Conservation (phyloP, 116 monocot species). For the Dioscorea cayenensis region DNA sequence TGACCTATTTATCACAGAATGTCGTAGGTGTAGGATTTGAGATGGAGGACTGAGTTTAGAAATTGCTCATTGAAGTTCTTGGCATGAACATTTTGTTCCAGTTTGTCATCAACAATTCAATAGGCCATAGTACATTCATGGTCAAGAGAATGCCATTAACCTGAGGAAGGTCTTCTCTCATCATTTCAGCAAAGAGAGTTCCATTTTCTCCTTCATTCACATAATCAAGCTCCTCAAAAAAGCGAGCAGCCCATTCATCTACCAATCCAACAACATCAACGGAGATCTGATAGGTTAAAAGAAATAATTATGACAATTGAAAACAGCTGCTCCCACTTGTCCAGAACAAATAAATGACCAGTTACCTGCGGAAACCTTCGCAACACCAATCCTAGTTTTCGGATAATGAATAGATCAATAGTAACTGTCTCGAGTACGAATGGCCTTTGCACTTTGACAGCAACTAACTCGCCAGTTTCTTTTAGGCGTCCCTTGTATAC, state of each 20-base stretch:
- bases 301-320: neutral
- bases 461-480: conserved; percentile 93
- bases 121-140: too few relatives aligned
- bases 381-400: conserved; percentile 80
- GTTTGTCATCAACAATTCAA: too few relatives aligned
- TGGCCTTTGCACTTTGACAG: conserved; percentile 97
- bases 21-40: too few relatives aligned
- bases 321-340: neutral
- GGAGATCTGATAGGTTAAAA: conserved; percentile 49
- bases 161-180: conserved; percentile 97
- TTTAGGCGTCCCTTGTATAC: conserved; percentile 95
- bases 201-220: conserved; percentile 99
- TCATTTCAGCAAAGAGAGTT: conserved; percentile 85
- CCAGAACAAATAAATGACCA: conserved; percentile 6
- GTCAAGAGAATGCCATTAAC: conserved; percentile 18
- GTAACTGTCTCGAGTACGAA: conserved; percentile 99
- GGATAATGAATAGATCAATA: conserved; percentile 83
- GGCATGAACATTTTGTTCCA: too few relatives aligned
- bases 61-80: too few relatives aligned
- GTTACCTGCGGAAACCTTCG: conserved; percentile 92
- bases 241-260: conserved; percentile 98
- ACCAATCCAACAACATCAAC: conserved; percentile 99
- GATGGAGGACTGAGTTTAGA: too few relatives aligned
- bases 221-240: conserved; percentile 99
- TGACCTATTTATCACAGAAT: too few relatives aligned